Conservation (phyloP, 1,284 basidiomycete genomes). For the Ustilago lituana region DNA sequence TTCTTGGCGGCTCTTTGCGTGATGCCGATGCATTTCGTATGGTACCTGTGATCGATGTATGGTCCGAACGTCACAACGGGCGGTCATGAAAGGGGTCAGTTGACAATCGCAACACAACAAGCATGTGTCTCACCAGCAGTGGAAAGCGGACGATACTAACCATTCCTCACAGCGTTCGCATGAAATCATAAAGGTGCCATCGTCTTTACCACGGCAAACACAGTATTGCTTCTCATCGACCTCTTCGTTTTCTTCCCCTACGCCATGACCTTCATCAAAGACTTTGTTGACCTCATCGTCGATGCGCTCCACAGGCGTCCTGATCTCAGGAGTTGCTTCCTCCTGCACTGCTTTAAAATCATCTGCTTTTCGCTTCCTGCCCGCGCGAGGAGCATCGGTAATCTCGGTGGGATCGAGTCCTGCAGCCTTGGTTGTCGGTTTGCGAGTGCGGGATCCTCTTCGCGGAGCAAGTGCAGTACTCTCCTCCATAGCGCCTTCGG, state of each 20-base stretch:
- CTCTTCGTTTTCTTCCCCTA: conserved; percentile 19
- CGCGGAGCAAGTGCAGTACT: conserved; percentile 7
- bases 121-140: too few relatives aligned
- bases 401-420: conserved; percentile 18
- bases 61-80: too few relatives aligned
- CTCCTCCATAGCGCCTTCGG: not conserved
- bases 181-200: conserved; percentile 64
- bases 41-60: conserved; percentile 57
- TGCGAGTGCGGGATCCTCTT: conserved; percentile 31
- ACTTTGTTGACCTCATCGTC: conserved; percentile 20
- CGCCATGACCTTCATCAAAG: conserved; percentile 26
- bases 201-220: conserved; percentile 59
- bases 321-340: not conserved
- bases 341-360: conserved; percentile 13
- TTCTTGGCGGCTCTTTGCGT: conserved; percentile 55
- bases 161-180: conserved; percentile 63
- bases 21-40: conserved; percentile 61
- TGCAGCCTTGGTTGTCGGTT: conserved; percentile 30
- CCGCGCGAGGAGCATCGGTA: conserved; percentile 5
- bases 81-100: too few relatives aligned
- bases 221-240: conserved; percentile 56
- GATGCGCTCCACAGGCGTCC: conserved; percentile 10
- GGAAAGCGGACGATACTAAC: too few relatives aligned
- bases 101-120: too few relatives aligned
- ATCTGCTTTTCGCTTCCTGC: conserved; percentile 30